These are phyloP conservation scores for Zygotorulaspora sp. DNA, from an alignment of 805 yeast genomes.

Conservation along the genomic window DNA sequence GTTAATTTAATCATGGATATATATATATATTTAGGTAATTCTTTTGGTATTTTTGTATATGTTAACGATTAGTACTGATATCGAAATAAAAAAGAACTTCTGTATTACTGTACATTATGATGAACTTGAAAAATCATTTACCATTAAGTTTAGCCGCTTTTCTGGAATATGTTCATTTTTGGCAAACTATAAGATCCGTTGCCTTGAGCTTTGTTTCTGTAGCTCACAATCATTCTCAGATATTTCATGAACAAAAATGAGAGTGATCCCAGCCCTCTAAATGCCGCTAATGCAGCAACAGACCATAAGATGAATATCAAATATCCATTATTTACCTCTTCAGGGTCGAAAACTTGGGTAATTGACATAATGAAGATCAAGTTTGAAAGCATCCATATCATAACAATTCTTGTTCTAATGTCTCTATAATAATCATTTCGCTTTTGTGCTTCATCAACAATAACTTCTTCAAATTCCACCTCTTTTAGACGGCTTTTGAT, in stretches of 20 bases:
- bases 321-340: slow-evolving; percentile 65
- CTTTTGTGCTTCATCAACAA: slow-evolving; percentile 29
- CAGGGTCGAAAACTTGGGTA: slow-evolving; percentile 72
- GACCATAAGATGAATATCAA: slow-evolving; percentile 85
- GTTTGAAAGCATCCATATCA: slow-evolving; percentile 86
- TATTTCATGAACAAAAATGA: slow-evolving; percentile 51
- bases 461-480: slow-evolving; percentile 28
- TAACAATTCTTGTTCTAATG: slow-evolving; percentile 91
- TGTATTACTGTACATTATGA: background rate
- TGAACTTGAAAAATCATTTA: no score
- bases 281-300: slow-evolving; percentile 76
- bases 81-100: no score
- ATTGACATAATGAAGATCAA: slow-evolving; percentile 79
- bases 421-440: slow-evolving; percentile 89
- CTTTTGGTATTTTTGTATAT: slow-evolving; percentile 2
- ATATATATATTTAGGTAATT: background rate
- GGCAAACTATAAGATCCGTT: slow-evolving; percentile 29
- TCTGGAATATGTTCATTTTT: slow-evolving; percentile 17
- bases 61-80: no score
- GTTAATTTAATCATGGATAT: slow-evolving; percentile 2
- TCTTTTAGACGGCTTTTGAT: slow-evolving; percentile 37
- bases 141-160: slow-evolving; percentile 8
- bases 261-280: slow-evolving; percentile 79
- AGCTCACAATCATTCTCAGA: slow-evolving; percentile 39
- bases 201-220: slow-evolving; percentile 38